These are phyloP conservation scores for Kwoniella dejecticola DNA, from an alignment of 768 basidiomycete species.

Conservation along the genomic window DNA sequence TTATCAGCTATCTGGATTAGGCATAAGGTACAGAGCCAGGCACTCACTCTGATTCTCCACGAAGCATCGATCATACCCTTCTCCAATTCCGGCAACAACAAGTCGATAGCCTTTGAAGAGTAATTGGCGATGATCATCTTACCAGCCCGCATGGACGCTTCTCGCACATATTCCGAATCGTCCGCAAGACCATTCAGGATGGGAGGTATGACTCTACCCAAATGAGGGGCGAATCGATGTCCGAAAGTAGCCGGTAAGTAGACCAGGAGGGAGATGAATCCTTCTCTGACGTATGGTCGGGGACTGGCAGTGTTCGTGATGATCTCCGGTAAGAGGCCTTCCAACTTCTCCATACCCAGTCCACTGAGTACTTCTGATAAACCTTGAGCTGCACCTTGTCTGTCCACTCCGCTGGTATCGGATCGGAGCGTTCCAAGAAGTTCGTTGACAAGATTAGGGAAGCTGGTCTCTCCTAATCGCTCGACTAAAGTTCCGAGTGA, in stretches of 20 bases:
- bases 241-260: conserved; percentile 96
- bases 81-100: conserved; percentile 91
- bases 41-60: conserved; percentile 88
- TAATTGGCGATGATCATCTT: conserved; percentile 97
- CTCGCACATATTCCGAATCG: conserved; percentile 85
- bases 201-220: conserved; percentile 89
- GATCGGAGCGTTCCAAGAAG: conserved; percentile 84
- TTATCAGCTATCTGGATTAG: background rate
- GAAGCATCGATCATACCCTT: conserved; percentile 89
- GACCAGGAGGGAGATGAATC: conserved; percentile 96
- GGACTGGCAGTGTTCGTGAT: conserved; percentile 87
- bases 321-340: conserved; percentile 87
- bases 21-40: background rate
- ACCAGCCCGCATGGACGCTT: conserved; percentile 98
- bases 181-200: conserved; percentile 90
- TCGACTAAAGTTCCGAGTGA: conserved; percentile 95
- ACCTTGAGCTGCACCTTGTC: conserved; percentile 97
- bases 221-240: conserved; percentile 90
- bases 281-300: conserved; percentile 87
- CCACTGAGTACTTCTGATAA: conserved; percentile 92
- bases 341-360: conserved; percentile 95
- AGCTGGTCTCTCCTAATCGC: conserved; percentile 87
- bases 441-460: conserved; percentile 92
- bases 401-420: conserved; percentile 90
- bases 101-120: conserved; percentile 84